Evolutionary conservation across 768 basidiomycete genomes (phyloP), one percentile per base, ranked within the genome.

Genomic region (Mycena pura): DNA sequence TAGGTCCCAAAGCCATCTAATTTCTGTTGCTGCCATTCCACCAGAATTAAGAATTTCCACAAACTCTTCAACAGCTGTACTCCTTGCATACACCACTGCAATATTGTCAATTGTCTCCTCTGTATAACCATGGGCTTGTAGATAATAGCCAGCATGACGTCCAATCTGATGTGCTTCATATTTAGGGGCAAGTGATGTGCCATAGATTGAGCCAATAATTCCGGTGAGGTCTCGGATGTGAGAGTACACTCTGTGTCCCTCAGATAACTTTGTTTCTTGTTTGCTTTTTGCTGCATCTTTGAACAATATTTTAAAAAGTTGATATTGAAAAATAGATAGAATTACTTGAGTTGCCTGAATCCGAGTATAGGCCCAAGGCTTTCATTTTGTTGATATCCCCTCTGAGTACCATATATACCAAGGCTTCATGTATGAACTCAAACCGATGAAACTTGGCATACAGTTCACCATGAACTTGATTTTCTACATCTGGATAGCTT

Each of bases 11-110:
- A 57, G 46, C 55, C 55, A 57, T 2, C n/a, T 6, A 2, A 32
- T 15, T 24, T 57, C 55, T 17, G 55, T 57, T 8, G 55, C 21
- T 28, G 55, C n/a, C 55, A 57, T 57, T n/a, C 55, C 55, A 22
- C 1, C 5, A 0, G n/a, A 7, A 24, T 6, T 10, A 1, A 57
- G 27, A 6, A 0, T 10, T 5, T 28, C 38, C 4, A 47, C 17
- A 38, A 57, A 57, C 3, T 40, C 28, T n/a, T 57, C 55, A 8
- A 57, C 46, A 40, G 13, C 14, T 9, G 15, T 10, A 21, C 45
- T 47, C 2, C 7, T 6, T 1, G 10, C 2, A 34, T 36, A 48
- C 2, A 41, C 13, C 13, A 1, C 0, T 28, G 17, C 14, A 11
- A 57, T 57, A 0, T 14, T 0, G 3, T 48, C 34, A 17, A 57